Evolutionary conservation across 768 basidiomycete genomes (phyloP).

Genomic region (Exsudoporus frostii): DNA sequence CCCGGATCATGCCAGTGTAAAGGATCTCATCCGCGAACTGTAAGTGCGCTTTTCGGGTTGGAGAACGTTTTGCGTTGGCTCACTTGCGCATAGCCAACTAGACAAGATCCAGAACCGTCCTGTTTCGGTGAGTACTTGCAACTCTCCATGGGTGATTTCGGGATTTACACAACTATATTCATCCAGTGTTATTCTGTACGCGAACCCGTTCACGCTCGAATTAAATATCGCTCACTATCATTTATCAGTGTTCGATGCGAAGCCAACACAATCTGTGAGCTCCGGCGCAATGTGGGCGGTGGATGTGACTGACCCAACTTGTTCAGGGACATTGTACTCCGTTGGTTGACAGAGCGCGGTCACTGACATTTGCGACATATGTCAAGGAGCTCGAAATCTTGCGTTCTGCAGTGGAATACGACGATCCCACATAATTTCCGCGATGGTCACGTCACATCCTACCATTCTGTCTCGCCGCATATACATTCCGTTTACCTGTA

Average conservation of each 20-base stretch:
- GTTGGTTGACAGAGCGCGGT: conserved; percentile 80
- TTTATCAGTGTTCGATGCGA: conserved; percentile 86
- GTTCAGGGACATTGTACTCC: conserved; percentile 75
- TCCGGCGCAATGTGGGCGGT: neutral
- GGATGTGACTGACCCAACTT: neutral
- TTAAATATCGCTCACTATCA: neutral
- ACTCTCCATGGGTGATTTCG: neutral
- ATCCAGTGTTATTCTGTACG: conserved; percentile 76
- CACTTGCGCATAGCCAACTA: conserved; percentile 41
- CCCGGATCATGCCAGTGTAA: conserved; percentile 68
- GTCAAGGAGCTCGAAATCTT: neutral
- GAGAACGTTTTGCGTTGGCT: conserved; percentile 17
- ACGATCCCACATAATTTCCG: neutral
- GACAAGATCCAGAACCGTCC: conserved; percentile 77
- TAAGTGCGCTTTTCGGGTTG: conserved; percentile 31
- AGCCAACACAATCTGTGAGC: conserved; percentile 88
- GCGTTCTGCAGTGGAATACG: neutral
- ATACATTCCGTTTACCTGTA: neutral
- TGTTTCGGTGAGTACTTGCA: conserved; percentile 66
- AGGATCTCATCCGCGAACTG: conserved; percentile 80
- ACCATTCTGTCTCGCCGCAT: neutral
- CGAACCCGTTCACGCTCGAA: neutral
- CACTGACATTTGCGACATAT: conserved; percentile 40
- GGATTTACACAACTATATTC: neutral
- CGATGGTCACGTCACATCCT: neutral